Conservation (phyloP, 1,284 basidiomycete species). For the Lignosus rhinocerotis region DNA sequence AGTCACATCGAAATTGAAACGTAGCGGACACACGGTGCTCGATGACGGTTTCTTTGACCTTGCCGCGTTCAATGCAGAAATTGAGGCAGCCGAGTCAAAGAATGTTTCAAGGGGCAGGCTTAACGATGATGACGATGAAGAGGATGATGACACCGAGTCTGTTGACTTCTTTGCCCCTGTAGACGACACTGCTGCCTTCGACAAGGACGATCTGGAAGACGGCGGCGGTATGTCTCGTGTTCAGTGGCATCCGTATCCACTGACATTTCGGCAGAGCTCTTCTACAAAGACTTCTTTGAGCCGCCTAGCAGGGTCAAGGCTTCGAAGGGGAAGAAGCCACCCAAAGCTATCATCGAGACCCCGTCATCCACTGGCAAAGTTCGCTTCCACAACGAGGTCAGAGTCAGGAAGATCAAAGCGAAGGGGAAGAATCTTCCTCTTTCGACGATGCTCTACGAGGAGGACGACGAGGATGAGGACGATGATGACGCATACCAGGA, state of each 20-base stretch:
- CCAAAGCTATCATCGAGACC: slow-evolving; percentile 11
- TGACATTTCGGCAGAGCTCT: slow-evolving; percentile 44
- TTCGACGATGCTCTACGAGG: slow-evolving; percentile 36
- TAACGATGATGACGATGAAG: slow-evolving; percentile 55
- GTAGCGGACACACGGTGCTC: slow-evolving; percentile 57
- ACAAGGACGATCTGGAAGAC: slow-evolving; percentile 42
- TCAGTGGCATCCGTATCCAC: not conserved
- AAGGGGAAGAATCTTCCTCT: slow-evolving; percentile 62
- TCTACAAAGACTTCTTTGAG: slow-evolving; percentile 77
- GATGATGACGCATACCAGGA: slow-evolving; percentile 31
- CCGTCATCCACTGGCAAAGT: slow-evolving; percentile 45
- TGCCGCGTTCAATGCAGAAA: slow-evolving; percentile 86
- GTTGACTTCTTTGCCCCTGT: slow-evolving; percentile 75
- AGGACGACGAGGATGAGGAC: slow-evolving; percentile 39
- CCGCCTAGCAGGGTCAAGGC: slow-evolving; percentile 40
- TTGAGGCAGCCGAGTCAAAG: slow-evolving; percentile 77
- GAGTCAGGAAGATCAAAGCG: slow-evolving; percentile 75
- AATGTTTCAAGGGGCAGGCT: slow-evolving; percentile 62
- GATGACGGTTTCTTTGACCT: slow-evolving; percentile 95
- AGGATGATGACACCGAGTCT: slow-evolving; percentile 47
- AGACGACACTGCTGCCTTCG: slow-evolving; percentile 42
- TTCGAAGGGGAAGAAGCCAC: slow-evolving; percentile 23
- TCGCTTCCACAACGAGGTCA: slow-evolving; percentile 80
- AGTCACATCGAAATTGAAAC: slow-evolving; percentile 28
- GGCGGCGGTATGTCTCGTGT: slow-evolving; percentile 41